Evolutionary conservation across 78 protist genomes (phyloP).

Genomic region (Speleostelium caveatum): DNA sequence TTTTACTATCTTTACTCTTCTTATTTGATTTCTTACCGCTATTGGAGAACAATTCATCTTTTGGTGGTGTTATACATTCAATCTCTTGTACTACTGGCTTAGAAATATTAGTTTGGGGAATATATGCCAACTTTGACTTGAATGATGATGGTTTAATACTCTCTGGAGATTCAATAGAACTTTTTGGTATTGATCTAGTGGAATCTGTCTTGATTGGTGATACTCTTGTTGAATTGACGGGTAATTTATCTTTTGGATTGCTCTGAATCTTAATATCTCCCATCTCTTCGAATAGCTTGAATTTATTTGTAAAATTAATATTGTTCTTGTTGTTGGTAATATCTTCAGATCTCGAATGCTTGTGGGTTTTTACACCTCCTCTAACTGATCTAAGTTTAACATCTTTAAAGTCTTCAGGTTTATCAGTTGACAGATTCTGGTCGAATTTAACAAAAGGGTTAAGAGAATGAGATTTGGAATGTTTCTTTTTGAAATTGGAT

Average conservation of each 20-base stretch:
- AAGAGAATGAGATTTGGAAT: background rate
- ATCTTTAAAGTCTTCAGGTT: constrained; percentile 6
- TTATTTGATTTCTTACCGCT: background rate
- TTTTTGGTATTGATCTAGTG: background rate
- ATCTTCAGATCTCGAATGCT: background rate
- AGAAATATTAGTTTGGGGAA: background rate
- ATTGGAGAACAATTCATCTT: background rate
- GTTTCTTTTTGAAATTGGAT: background rate
- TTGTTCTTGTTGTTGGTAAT: no score
- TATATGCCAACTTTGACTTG: background rate
- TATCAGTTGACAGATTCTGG: background rate
- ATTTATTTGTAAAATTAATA: no score
- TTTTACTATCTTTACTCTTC: background rate
- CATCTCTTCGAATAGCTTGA: background rate
- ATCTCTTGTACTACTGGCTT: background rate
- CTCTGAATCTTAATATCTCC: background rate
- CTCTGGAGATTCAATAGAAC: background rate
- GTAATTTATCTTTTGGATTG: background rate
- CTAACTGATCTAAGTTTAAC: constrained; percentile 13
- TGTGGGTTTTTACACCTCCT: background rate
- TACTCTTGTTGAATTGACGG: background rate
- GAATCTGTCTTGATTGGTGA: background rate
- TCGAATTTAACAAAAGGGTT: background rate
- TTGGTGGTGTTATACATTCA: background rate
- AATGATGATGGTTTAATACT: background rate